Conservation (phyloP, 441 rosid species). For the Rhodomyrtus psidioides region DNA sequence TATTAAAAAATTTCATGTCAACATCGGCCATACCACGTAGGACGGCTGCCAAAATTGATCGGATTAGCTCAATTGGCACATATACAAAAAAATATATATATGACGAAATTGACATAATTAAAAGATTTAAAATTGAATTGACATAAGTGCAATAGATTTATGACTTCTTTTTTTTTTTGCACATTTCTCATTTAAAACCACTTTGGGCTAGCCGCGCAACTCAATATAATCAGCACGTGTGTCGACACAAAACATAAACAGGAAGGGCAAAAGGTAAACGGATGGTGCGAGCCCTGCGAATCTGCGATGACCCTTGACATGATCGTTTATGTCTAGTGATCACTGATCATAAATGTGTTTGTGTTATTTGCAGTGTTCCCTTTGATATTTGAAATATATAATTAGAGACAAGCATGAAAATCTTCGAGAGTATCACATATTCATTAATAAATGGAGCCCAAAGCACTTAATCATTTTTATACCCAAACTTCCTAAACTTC, state of each 20-base stretch:
- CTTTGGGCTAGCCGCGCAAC: too few species aligned
- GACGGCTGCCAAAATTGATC: too few species aligned
- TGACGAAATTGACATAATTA: too few species aligned
- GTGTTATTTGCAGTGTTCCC: background rate
- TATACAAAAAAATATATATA: too few species aligned
- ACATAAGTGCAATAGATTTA: too few species aligned
- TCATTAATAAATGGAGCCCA: too few species aligned
- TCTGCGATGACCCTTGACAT: background rate
- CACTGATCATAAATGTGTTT: background rate
- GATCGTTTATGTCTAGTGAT: background rate
- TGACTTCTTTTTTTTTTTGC: too few species aligned
- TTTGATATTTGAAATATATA: background rate
- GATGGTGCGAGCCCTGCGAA: background rate
- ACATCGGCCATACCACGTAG: accelerated
- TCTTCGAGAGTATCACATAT: accelerated
- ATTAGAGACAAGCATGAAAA: background rate
- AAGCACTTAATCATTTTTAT: background rate
- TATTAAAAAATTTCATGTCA: too few species aligned
- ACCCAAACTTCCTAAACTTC: background rate
- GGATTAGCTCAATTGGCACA: too few species aligned
- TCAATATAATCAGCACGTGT: background rate
- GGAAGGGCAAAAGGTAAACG: background rate
- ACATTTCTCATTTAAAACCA: background rate
- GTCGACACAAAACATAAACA: too few species aligned
- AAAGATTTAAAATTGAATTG: too few species aligned